Base-by-base conservation (phyloP, 1,284 basidiomycete species). In the Ceratobasidium papillatum region DNA sequence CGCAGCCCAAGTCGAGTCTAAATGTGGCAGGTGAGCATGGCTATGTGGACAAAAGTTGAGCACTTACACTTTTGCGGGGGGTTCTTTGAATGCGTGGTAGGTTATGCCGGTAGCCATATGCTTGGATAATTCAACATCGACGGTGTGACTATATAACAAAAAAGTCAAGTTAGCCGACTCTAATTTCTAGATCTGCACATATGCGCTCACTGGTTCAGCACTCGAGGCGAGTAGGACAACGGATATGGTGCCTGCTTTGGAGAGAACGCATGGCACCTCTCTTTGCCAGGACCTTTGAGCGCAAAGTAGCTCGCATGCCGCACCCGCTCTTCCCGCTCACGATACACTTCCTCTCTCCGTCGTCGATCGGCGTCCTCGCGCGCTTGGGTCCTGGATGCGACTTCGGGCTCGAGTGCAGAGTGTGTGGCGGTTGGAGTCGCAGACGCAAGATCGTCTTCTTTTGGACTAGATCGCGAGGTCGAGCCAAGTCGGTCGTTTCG, bases 1-100 rank as follows among this genome's bases (percentile, higher is more conserved):
- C 76, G 27, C 74, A 75, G 38, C 76, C 76, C n/a, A 77, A 45
- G 59, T 77, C 76, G n/a, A 77, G 41, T 17, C 76, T 77, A 58
- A 30, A 45, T 27, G n/a, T n/a, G 58, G 25, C 36, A 7, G 43
- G 61, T 52, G n/a, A 64, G 52, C 49, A 52, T 22, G 51, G 8
- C 27, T 19, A 19, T 1, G 45, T 12, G 43, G n/a, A 52, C 11
- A 27, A 32, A 58, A 27, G 45, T 9, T 30, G 22, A 14, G 54
- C 30, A 43, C 76, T 25, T 61, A 77, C 76, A 77, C 76, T 74
- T 71, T 68, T 54, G 74, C 56, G 5, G 76, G 76, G 27, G 74
- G 76, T 25, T 54, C 45, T 41, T 75, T 63, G 45, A 75, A 75
- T 25, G 41, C 52, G 22, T 71, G 62, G 64, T 65, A 74, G 8